A percentile compares a stretch with the other conserved stretches of the same genome.
Evolutionary conservation across 192 early-diverging fungal species (phyloP).

Genomic region (Linnemannia hyalina): DNA sequence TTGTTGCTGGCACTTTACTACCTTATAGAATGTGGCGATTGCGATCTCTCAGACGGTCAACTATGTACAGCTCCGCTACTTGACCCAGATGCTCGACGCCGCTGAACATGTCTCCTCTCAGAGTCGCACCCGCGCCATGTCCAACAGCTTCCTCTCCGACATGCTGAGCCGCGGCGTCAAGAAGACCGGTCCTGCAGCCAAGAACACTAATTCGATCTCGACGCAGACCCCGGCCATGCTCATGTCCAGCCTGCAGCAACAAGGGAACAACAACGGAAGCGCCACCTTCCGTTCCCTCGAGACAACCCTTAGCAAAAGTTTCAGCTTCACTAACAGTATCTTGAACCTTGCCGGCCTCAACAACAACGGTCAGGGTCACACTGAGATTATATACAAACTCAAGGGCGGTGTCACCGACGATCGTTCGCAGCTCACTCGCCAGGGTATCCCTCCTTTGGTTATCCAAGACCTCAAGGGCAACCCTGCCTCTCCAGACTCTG

Average conservation of each 20-base stretch:
- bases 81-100: slow-evolving; percentile 53
- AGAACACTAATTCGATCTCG: slow-evolving; percentile 30
- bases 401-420: slow-evolving; percentile 25
- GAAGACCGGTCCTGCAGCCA: slow-evolving; percentile 23
- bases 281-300: slow-evolving; percentile 9
- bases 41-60: slow-evolving; percentile 54
- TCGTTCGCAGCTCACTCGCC: slow-evolving; percentile 33
- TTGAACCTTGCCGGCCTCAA: slow-evolving; percentile 25
- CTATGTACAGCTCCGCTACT: slow-evolving; percentile 47
- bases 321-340: slow-evolving; percentile 22
- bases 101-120: slow-evolving; percentile 49
- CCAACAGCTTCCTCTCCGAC: slow-evolving; percentile 51
- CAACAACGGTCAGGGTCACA: not conserved
- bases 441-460: slow-evolving; percentile 20
- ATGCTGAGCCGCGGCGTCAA: slow-evolving; percentile 54
- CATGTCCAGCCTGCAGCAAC: slow-evolving; percentile 21
- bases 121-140: slow-evolving; percentile 47
- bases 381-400: slow-evolving; percentile 28
- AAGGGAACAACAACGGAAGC: not conserved
- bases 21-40: slow-evolving; percentile 31
- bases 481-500: slow-evolving; percentile 16
- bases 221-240: slow-evolving; percentile 32
- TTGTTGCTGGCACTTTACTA: not conserved
- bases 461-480: slow-evolving; percentile 35
- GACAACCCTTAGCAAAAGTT: slow-evolving; percentile 21